Evolutionary conservation across 768 basidiomycete genomes (phyloP).

Genomic region (Lentinula sp.): DNA sequence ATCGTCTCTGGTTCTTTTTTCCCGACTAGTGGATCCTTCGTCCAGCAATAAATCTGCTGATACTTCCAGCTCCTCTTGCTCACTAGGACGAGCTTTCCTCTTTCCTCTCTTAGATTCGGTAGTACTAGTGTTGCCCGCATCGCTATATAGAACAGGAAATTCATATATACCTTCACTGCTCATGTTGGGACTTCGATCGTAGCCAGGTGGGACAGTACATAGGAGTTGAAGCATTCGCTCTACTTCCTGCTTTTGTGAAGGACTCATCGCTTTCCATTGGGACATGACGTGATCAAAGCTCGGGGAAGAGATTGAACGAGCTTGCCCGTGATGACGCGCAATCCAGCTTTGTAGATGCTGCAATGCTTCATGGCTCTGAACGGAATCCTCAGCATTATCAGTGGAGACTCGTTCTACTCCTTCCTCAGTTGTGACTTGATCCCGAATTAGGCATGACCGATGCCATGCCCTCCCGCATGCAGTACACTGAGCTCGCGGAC

Average conservation of each 20-base stretch:
- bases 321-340: not conserved
- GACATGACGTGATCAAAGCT: not conserved
- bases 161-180: not conserved
- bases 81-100: not conserved
- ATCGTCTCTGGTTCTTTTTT: not conserved
- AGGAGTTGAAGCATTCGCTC: not conserved
- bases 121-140: not conserved
- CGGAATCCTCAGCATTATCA: not conserved
- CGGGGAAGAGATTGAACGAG: not conserved
- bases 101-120: not conserved
- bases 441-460: not conserved
- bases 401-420: not conserved
- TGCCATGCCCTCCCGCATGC: conserved; percentile 4
- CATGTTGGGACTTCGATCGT: not conserved
- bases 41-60: not conserved
- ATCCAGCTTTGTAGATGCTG: not conserved
- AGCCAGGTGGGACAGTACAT: not conserved
- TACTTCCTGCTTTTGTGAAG: not conserved
- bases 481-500: not conserved
- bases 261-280: not conserved
- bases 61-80: not conserved
- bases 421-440: not conserved
- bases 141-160: not conserved
- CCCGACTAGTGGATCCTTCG: not conserved
- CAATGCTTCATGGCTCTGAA: not conserved